phyloP scores from a whole-genome alignment of 176 grass and related monocot species.

The Zoysia japonica region DNA sequence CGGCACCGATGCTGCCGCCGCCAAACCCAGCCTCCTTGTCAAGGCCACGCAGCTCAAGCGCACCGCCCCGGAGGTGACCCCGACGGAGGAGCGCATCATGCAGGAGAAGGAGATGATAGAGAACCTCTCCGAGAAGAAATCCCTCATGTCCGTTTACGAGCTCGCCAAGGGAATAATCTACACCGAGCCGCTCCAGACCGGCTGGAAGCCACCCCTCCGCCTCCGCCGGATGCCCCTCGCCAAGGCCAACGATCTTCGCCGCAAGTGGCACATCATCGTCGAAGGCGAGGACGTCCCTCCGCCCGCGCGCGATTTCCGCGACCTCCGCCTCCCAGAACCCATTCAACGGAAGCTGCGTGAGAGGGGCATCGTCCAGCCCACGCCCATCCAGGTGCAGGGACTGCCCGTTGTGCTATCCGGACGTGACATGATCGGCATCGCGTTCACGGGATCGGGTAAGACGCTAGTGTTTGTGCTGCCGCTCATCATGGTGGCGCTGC shows the following conservation, averaged over 20 bases:
- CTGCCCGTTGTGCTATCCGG: constrained; percentile 77
- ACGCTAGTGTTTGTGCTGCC: constrained; percentile 88
- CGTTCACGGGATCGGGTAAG: constrained; percentile 86
- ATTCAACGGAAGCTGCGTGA: constrained; percentile 64
- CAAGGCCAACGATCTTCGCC: constrained; percentile 57
- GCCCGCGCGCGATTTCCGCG: constrained; percentile 63
- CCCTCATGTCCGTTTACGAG: constrained; percentile 71
- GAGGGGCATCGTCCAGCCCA: constrained; percentile 81
- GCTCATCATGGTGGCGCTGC: constrained; percentile 73
- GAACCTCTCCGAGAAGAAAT: constrained; percentile 60
- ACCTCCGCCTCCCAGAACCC: constrained; percentile 78
- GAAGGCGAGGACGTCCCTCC: constrained; percentile 78
- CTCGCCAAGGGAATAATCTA: constrained; percentile 78
- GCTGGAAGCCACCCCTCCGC: constrained; percentile 72
- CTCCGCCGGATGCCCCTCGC: constrained; percentile 56
- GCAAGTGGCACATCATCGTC: constrained; percentile 84
- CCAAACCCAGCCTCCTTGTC: constrained; percentile 67
- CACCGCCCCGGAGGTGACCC: constrained; percentile 52
- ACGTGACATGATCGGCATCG: constrained; percentile 89
- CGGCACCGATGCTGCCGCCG: not conserved
- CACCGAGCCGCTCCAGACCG: constrained; percentile 52
- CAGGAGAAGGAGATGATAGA: constrained; percentile 75
- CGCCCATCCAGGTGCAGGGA: constrained; percentile 93
- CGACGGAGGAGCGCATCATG: constrained; percentile 46
- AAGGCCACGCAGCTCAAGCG: constrained; percentile 75